Evolutionary conservation across 2,329 filamentous ascomycete species (phyloP), one percentile per base, ranked within the genome.

Genomic region (Ceratocystis diversiconidia): DNA sequence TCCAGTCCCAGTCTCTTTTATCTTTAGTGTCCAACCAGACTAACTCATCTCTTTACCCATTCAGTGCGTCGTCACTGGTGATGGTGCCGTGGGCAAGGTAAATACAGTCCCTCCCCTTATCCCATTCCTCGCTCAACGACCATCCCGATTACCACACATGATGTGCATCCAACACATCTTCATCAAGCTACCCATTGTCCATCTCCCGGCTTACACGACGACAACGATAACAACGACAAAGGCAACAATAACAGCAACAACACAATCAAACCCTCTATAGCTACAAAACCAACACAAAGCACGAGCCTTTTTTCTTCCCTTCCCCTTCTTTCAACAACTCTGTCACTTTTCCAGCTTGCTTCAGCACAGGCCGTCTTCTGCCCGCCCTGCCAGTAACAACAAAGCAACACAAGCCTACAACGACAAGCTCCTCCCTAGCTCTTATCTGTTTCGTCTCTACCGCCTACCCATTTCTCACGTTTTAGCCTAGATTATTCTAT

Each of bases 21-120:
- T 43, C 64, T 68, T 69, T 68, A 62, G 67, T 69, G 66, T 64
- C 36, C 43, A 63, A 6, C 63, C 65, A 64, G 63, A 63, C 74
- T 76, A 74, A 78, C 73, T 70, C 22, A 25, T 15, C 75, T 74
- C 46, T 66, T 65, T 68, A 63, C 22, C 62, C 62, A 67, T 73
- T 68, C 72, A 96, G 91, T 99, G 94, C 77, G 94, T 99, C 75
- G 94, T 99, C 74, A 97, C 94, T 69, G 94, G 94, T 79, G 94
- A 99, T 77, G 94, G 94, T 89, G 94, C 94, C 75, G 94, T 99
- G 73, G 94, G 94, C 78, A 99, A 99, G 85, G 92, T 96, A 78
- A 78, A 80, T 76, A 66, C 22, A 6, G 25, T 62, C 25, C 66
- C 67, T 68, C 65, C 55, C 68, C 59, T 52, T 41, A 19, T 48